These are phyloP conservation scores for Orbilia javanica DNA, from an alignment of 2,329 filamentous ascomycete genomes.

Conservation along the genomic window DNA sequence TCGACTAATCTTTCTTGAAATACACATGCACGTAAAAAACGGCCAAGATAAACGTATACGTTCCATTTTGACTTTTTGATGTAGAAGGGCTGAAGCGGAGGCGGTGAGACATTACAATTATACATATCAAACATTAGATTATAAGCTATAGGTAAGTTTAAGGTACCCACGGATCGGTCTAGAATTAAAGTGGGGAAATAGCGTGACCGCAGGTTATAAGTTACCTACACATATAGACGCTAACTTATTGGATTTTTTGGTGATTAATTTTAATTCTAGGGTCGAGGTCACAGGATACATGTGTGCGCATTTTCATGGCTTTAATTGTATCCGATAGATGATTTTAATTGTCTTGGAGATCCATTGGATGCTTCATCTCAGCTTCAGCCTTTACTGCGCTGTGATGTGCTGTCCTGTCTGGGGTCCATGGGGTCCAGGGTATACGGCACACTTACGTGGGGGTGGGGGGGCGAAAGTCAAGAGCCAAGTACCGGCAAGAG, in stretches of 20 bases:
- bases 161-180: background rate
- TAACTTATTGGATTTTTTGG: no score
- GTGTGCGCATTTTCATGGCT: background rate
- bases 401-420: background rate
- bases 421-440: background rate
- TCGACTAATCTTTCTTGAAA: conserved; percentile 13
- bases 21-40: background rate
- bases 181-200: conserved; percentile 1
- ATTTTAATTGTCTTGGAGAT: background rate
- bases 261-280: background rate
- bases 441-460: background rate
- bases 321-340: conserved; percentile 3
- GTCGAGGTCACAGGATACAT: background rate
- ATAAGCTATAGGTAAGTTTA: background rate
- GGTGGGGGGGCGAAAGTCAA: conserved; percentile 1
- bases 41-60: background rate
- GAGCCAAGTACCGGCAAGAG: background rate
- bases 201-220: background rate
- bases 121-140: background rate
- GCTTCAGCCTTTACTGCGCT: conserved; percentile 6
- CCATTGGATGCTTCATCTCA: background rate
- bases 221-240: background rate
- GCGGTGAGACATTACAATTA: conserved; percentile 21
- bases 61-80: no score
- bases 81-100: conserved; percentile 21